Evolutionary conservation across 176 grass and related monocot species (phyloP).

Genomic region (Olyra latifolia): DNA sequence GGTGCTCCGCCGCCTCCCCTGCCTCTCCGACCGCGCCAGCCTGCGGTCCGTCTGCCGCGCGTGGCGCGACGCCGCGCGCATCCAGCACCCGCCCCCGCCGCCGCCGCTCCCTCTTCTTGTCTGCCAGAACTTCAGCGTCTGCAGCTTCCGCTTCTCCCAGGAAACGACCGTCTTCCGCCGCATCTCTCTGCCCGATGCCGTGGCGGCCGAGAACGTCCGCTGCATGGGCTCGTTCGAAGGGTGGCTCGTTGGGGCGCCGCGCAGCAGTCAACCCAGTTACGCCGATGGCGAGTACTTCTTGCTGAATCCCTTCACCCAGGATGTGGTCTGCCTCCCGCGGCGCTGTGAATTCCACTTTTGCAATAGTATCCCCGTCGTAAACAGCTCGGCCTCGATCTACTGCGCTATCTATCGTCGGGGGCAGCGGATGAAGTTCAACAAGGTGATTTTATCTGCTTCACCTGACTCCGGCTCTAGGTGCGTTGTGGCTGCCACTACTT

Average conservation of each 20-base stretch:
- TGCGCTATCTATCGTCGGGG: background rate
- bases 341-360: background rate
- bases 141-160: background rate
- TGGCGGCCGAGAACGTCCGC: background rate
- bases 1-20: too few species aligned
- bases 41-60: too few species aligned
- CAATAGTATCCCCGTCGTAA: background rate
- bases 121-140: background rate
- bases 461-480: background rate
- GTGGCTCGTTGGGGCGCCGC: conserved; percentile 12
- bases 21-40: too few species aligned
- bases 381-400: background rate
- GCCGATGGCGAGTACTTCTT: conserved; percentile 3
- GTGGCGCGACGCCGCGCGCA: too few species aligned
- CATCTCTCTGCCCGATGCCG: background rate
- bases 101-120: background rate
- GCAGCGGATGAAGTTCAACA: background rate
- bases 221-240: background rate
- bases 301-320: conserved; percentile 7
- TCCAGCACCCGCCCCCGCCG: background rate
- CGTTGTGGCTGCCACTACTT: background rate
- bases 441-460: conserved; percentile 15
- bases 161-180: background rate
- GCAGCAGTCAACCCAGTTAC: background rate
- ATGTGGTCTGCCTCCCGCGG: background rate